A percentile compares a stretch with the other conserved stretches of the same genome.
phyloP scores from a whole-genome alignment of 2,329 filamentous ascomycete species.

The Bertia moriformis region DNA sequence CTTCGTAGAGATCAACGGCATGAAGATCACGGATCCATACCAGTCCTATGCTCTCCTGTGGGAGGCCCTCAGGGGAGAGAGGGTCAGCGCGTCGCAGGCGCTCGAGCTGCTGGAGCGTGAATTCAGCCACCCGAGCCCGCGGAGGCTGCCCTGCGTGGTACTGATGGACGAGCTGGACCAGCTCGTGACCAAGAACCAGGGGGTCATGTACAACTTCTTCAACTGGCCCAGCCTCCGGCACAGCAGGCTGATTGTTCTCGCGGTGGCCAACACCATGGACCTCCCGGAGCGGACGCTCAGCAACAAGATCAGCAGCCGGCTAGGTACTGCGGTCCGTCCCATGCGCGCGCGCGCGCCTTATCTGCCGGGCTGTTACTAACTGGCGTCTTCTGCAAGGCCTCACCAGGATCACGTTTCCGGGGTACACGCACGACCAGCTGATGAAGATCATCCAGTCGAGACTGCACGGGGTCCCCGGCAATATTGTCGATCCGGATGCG shows the following conservation, averaged over 20 bases:
- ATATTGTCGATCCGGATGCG: slow-evolving; percentile 83
- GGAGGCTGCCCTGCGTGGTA: slow-evolving; percentile 86
- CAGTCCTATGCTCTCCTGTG: slow-evolving; percentile 90
- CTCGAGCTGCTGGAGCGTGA: slow-evolving; percentile 82
- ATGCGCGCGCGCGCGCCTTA: no score
- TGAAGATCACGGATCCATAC: slow-evolving; percentile 97
- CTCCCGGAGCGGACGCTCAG: slow-evolving; percentile 86
- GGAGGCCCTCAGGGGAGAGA: slow-evolving; percentile 87
- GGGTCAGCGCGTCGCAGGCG: slow-evolving; percentile 82
- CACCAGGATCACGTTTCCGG: slow-evolving; percentile 89
- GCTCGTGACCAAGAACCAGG: slow-evolving; percentile 92
- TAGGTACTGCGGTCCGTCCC: no score
- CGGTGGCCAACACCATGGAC: slow-evolving; percentile 98
- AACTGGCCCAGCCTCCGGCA: slow-evolving; percentile 92
- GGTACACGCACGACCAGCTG: slow-evolving; percentile 91
- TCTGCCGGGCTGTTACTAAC: no score
- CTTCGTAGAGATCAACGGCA: slow-evolving; percentile 98
- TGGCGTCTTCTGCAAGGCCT: slow-evolving; percentile 40
- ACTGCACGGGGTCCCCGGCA: slow-evolving; percentile 71
- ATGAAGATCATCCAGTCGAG: slow-evolving; percentile 94
- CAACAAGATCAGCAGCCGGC: slow-evolving; percentile 92
- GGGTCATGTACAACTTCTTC: slow-evolving; percentile 99
- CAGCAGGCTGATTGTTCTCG: slow-evolving; percentile 84
- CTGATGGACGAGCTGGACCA: slow-evolving; percentile 98
- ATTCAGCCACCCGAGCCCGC: slow-evolving; percentile 79